A percentile compares a stretch with the other conserved stretches of the same genome.
phyloP scores from a whole-genome alignment of 1,284 basidiomycete genomes.

The Bjerkandera adusta region DNA sequence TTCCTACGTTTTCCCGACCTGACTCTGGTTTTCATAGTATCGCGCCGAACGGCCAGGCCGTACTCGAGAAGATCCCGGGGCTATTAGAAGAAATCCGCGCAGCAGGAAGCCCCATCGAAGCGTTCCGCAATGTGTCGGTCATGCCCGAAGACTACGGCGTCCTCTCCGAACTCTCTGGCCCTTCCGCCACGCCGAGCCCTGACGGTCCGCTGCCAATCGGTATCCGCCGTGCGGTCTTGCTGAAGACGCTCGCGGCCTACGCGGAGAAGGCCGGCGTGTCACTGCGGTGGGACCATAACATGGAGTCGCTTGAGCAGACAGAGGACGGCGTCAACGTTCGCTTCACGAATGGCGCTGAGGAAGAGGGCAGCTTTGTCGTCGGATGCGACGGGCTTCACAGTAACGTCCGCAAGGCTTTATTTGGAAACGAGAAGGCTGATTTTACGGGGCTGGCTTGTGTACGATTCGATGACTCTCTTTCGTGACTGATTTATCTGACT shows the following conservation, averaged over 20 bases:
- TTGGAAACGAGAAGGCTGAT: background rate
- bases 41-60: slow-evolving; percentile 39
- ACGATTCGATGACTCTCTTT: background rate
- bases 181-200: slow-evolving; percentile 12
- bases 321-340: slow-evolving; percentile 32
- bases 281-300: slow-evolving; percentile 35
- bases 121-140: slow-evolving; percentile 28
- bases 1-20: too few species aligned
- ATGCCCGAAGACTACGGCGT: slow-evolving; percentile 32
- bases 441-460: background rate
- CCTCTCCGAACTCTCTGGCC: too few species aligned
- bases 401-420: background rate
- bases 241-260: slow-evolving; percentile 30
- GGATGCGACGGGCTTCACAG: background rate
- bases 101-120: slow-evolving; percentile 28
- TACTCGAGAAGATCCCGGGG: slow-evolving; percentile 38
- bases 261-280: slow-evolving; percentile 34
- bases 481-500: slow-evolving; percentile 37
- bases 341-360: slow-evolving; percentile 35
- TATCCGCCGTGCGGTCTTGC: slow-evolving; percentile 32
- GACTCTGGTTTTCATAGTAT: too few species aligned
- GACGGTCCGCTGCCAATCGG: background rate
- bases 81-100: slow-evolving; percentile 28
- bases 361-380: background rate
- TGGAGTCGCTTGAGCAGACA: slow-evolving; percentile 33